phyloP scores from a whole-genome alignment of 768 basidiomycete genomes.

The Kwoniella dejecticola region DNA sequence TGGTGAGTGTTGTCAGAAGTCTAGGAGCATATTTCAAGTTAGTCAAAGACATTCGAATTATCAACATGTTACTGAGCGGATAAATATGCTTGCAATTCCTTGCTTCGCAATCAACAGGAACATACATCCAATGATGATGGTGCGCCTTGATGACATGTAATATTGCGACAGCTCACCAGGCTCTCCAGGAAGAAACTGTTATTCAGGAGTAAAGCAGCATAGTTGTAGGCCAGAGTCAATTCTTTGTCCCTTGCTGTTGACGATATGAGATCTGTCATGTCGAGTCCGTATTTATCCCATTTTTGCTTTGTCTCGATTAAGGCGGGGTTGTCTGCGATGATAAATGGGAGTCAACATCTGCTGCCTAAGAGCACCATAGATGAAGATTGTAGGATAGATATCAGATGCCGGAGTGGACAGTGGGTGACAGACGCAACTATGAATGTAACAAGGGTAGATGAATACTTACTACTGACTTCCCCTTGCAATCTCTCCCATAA shows the following conservation, averaged over 20 bases:
- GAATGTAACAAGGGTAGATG: too few relatives aligned
- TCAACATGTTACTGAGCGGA: too few relatives aligned
- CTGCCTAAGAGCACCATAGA: too few relatives aligned
- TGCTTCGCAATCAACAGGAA: too few relatives aligned
- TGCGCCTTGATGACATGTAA: too few relatives aligned
- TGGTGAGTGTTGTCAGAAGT: conserved; percentile 29
- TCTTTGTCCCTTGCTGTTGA: conserved; percentile 65
- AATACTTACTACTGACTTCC: conserved; percentile 51
- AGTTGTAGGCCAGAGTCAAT: conserved; percentile 76
- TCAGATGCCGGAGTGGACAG: background rate
- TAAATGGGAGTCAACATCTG: background rate
- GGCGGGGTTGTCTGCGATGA: conserved; percentile 41
- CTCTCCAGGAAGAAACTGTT: conserved; percentile 90
- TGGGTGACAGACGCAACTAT: too few relatives aligned
- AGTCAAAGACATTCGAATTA: background rate
- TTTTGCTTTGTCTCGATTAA: conserved; percentile 40
- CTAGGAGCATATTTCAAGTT: conserved; percentile 6
- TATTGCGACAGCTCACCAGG: too few relatives aligned
- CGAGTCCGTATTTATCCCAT: conserved; percentile 44
- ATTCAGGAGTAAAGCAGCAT: conserved; percentile 88
- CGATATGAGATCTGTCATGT: conserved; percentile 59
- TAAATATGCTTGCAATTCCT: too few relatives aligned
- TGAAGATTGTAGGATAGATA: background rate
- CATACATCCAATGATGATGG: too few relatives aligned
- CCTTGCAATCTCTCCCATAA: conserved; percentile 50